A percentile compares a stretch with the other conserved stretches of the same genome.
Conservation (phyloP, 148 eudicot species). For the Salicornia ramosissima region DNA sequence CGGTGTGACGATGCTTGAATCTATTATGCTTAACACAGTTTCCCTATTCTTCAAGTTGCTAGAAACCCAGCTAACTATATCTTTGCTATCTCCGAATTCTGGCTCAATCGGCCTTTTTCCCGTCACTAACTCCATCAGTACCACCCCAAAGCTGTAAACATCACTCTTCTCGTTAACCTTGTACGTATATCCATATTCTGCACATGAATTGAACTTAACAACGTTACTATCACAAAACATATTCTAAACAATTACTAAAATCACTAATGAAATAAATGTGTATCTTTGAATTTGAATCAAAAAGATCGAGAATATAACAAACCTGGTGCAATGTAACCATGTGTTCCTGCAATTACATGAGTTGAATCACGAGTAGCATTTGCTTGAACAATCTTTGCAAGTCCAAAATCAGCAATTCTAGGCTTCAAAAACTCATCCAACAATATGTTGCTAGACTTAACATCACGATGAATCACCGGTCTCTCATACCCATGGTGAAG, state of each 20-base stretch:
- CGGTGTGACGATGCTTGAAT: constrained; percentile 42
- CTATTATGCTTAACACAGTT: constrained; percentile 51
- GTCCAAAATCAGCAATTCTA: constrained; percentile 90
- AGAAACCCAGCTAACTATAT: constrained; percentile 74
- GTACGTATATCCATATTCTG: constrained; percentile 82
- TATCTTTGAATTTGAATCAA: too few species aligned
- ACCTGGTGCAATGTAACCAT: constrained; percentile 97
- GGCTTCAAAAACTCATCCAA: constrained; percentile 79
- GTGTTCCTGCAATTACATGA: constrained; percentile 76
- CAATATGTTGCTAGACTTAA: constrained; percentile 89
- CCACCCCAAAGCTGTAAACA: constrained; percentile 95
- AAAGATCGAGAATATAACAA: constrained; percentile 6
- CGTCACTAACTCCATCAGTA: constrained; percentile 85
- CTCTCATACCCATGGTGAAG: constrained; percentile 79
- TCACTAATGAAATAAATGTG: too few species aligned
- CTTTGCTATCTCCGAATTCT: constrained; percentile 67
- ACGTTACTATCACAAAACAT: not conserved
- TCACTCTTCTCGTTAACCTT: constrained; percentile 88
- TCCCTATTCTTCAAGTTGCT: constrained; percentile 61
- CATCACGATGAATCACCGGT: constrained; percentile 83
- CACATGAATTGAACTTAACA: constrained; percentile 3
- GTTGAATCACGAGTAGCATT: constrained; percentile 42
- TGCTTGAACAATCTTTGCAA: constrained; percentile 70
- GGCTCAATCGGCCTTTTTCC: constrained; percentile 85
- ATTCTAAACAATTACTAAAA: too few species aligned